These are phyloP conservation scores for Saprolegnia diclina DNA, from an alignment of 352 stramenopile genomes.

Conservation along the genomic window DNA sequence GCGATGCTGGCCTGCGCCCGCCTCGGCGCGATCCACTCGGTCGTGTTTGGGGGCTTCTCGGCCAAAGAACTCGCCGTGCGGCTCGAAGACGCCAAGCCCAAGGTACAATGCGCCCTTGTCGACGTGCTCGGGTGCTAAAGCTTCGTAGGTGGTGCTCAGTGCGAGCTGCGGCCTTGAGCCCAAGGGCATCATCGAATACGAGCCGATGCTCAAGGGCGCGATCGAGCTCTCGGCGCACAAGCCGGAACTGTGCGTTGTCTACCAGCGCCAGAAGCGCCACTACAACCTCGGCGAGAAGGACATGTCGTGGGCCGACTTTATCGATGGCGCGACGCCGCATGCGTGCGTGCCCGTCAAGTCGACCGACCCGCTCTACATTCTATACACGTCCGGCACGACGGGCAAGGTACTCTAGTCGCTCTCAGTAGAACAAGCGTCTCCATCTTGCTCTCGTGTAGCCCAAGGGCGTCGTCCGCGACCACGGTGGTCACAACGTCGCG, in stretches of 20 bases:
- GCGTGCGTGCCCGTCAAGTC: conserved; percentile 45
- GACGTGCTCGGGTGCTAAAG: not conserved
- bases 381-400: conserved; percentile 77
- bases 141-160: conserved; percentile 46
- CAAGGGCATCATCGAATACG: conserved; percentile 74
- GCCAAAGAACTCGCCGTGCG: conserved; percentile 71
- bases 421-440: not conserved
- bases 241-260: conserved; percentile 59
- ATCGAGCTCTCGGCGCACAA: conserved; percentile 54
- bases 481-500: conserved; percentile 70
- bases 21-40: conserved; percentile 94
- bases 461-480: conserved; percentile 74
- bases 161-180: conserved; percentile 64
- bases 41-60: conserved; percentile 89
- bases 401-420: conserved; percentile 30
- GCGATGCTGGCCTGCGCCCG: conserved; percentile 97
- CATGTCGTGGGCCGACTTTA: conserved; percentile 51
- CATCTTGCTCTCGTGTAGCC: conserved; percentile 31
- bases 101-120: conserved; percentile 28
- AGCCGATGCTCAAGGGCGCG: conserved; percentile 61
- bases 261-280: conserved; percentile 53
- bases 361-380: conserved; percentile 67
- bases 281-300: conserved; percentile 43
- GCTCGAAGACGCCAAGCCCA: conserved; percentile 77
- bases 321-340: conserved; percentile 35